Evolutionary conservation across 495 filamentous ascomycete genomes (phyloP).

Genomic region (Aspergillus cavernicola): DNA sequence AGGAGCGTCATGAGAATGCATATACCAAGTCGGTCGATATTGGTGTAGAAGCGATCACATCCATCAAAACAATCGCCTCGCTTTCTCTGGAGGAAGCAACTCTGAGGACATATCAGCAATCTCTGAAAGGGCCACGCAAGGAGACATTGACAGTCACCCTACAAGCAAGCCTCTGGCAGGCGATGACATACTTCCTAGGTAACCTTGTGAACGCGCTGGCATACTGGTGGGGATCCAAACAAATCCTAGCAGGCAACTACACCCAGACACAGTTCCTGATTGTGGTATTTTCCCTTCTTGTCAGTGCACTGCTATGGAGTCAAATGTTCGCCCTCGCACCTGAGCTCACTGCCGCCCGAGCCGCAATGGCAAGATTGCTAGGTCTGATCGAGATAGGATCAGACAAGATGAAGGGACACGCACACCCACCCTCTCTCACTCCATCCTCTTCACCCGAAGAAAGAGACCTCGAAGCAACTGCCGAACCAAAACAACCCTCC

Average conservation of each 20-base stretch:
- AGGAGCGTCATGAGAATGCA: constrained; percentile 55
- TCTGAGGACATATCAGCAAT: constrained; percentile 31
- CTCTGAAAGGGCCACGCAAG: constrained; percentile 39
- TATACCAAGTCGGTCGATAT: constrained; percentile 50
- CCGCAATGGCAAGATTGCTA: constrained; percentile 44
- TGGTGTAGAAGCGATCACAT: constrained; percentile 47
- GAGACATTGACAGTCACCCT: constrained; percentile 46
- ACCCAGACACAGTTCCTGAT: constrained; percentile 60
- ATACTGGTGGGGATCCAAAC: constrained; percentile 67
- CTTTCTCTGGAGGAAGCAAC: constrained; percentile 41
- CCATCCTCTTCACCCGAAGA: constrained; percentile 1
- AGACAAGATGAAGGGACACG: constrained; percentile 29
- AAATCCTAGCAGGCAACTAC: constrained; percentile 55
- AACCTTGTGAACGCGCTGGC: constrained; percentile 59
- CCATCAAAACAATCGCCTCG: constrained; percentile 53
- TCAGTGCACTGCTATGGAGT: constrained; percentile 58
- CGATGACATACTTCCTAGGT: constrained; percentile 49
- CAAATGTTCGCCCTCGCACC: constrained; percentile 66
- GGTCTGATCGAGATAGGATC: constrained; percentile 46
- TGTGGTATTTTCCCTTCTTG: constrained; percentile 54
- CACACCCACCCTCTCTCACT: not conserved
- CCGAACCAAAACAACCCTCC: constrained; percentile 15
- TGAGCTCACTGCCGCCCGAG: constrained; percentile 51
- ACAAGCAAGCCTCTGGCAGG: constrained; percentile 50
- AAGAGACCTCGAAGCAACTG: constrained; percentile 16